These are phyloP conservation scores for Fusarium tjaetaba DNA, from an alignment of 2,329 filamentous ascomycete species.

Conservation along the genomic window DNA sequence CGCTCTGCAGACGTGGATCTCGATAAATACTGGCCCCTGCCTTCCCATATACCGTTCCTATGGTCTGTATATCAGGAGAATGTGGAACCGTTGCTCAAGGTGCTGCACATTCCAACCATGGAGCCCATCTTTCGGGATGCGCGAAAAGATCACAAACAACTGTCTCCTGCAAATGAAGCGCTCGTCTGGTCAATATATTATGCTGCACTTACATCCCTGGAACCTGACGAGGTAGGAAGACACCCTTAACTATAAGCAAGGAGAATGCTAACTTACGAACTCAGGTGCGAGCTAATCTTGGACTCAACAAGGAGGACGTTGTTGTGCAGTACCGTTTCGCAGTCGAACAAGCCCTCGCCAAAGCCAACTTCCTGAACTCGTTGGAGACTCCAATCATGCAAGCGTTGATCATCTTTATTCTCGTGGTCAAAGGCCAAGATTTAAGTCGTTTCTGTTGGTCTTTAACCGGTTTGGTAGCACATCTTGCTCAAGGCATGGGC, in stretches of 20 bases:
- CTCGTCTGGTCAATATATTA: slow-evolving; percentile 73
- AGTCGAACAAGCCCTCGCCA: slow-evolving; percentile 65
- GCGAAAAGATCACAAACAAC: slow-evolving; percentile 65
- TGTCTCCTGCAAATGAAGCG: slow-evolving; percentile 67
- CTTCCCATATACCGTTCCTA: slow-evolving; percentile 71
- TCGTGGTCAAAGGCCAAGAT: slow-evolving; percentile 58
- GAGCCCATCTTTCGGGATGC: slow-evolving; percentile 70
- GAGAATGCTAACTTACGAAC: slow-evolving; percentile 3
- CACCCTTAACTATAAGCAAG: rapidly evolving
- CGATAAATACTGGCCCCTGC: slow-evolving; percentile 69
- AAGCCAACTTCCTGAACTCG: slow-evolving; percentile 66
- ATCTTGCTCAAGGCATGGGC: slow-evolving; percentile 69
- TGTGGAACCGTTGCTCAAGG: slow-evolving; percentile 77
- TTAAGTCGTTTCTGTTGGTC: slow-evolving; percentile 68
- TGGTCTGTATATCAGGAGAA: slow-evolving; percentile 79
- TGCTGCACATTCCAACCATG: slow-evolving; percentile 75
- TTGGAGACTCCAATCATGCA: slow-evolving; percentile 67
- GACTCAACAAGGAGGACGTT: slow-evolving; percentile 56
- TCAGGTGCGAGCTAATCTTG: slow-evolving; percentile 53
- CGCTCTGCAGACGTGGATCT: slow-evolving; percentile 76
- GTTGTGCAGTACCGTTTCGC: slow-evolving; percentile 61
- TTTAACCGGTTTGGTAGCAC: slow-evolving; percentile 65
- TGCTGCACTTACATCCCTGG: slow-evolving; percentile 66
- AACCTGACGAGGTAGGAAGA: slow-evolving; percentile 64
- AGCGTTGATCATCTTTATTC: slow-evolving; percentile 66